A percentile compares a stretch with the other conserved stretches of the same genome.
Evolutionary conservation across 176 grass and related monocot genomes (phyloP).

Genomic region (Pontederia crassipes): DNA sequence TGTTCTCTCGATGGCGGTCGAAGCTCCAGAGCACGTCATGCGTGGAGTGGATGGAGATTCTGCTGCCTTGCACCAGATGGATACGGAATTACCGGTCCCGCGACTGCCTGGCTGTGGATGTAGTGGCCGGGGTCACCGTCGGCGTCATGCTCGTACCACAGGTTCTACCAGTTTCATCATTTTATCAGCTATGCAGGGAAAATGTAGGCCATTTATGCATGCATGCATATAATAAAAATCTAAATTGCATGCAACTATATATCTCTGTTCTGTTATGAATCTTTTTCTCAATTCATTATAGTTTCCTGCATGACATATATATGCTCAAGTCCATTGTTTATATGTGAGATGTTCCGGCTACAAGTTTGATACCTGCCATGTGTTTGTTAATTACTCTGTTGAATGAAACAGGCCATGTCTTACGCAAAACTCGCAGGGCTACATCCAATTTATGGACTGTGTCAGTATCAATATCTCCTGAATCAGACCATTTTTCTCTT

Average conservation of each 20-base stretch:
- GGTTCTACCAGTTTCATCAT: neutral
- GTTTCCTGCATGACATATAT: no score
- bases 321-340: no score
- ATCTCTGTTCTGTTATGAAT: no score
- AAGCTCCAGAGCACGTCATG: constrained; percentile 3
- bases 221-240: no score
- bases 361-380: neutral
- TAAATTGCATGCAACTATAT: no score
- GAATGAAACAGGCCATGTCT: constrained; percentile 15
- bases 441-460: constrained; percentile 18
- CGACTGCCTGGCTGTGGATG: constrained; percentile 1
- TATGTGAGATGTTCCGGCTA: neutral
- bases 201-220: no score
- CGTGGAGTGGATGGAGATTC: neutral
- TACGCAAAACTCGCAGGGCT: constrained; percentile 14
- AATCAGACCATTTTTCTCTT: no score
- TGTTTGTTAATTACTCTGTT: neutral
- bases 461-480: neutral
- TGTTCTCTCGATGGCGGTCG: neutral
- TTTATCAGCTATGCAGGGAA: neutral
- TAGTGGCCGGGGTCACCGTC: constrained; percentile 10
- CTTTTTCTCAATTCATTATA: no score
- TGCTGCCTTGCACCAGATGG: constrained; percentile 11
- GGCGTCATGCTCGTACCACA: constrained; percentile 18
- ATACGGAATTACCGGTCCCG: neutral